Evolutionary conservation across 1,139 yeast species (phyloP), one percentile per base, ranked within the genome.

Genomic region (Suhomyces wounanorum): DNA sequence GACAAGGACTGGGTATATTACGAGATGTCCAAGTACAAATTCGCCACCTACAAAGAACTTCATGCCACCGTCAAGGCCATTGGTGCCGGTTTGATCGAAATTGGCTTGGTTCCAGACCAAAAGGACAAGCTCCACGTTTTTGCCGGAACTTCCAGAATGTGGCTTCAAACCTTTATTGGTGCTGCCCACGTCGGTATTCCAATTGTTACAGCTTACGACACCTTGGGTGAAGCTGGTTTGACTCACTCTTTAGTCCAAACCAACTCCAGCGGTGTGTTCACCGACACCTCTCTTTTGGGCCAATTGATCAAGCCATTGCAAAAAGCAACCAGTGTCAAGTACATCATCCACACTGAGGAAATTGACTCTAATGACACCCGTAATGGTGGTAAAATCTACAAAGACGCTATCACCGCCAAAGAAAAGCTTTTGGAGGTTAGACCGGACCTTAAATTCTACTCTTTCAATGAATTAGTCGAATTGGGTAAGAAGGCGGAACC

Each of bases 181-280:
- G 79, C 89, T 48, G 81, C 83, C 61, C 74, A 90, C 52, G 96
- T 91, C 69, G 73, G 82, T 48, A 84, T 95, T 54, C 89, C 98
- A 23, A 81, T 89, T 55, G 99, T 91, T 43, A 95, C 99, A 28
- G 98, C 99, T 38, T 94, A 94, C 70, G 99, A 94, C 69, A 92
- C 99, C 38, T 78, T 94, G 57, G 99, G 99, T 53, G 96, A 91
- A 68, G 81, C 82, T 40, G 99, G 99, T 36, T 79, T 94, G 65
- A 87, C 87, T 53, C 96, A 89, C 69, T 90, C 97, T 7, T 77
- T 94, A 65, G 77, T 80, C 42, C 89, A 92, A 72, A 89, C 98
- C 7, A 89, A 78, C 45, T 83, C 96, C 23, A 78, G 70, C 48
- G 96, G 85, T 14, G 75, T 95, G 51, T 90, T 88, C 70, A 87